Base-by-base conservation (phyloP, 352 stramenopile species). In the Plasmopara halstedii region DNA sequence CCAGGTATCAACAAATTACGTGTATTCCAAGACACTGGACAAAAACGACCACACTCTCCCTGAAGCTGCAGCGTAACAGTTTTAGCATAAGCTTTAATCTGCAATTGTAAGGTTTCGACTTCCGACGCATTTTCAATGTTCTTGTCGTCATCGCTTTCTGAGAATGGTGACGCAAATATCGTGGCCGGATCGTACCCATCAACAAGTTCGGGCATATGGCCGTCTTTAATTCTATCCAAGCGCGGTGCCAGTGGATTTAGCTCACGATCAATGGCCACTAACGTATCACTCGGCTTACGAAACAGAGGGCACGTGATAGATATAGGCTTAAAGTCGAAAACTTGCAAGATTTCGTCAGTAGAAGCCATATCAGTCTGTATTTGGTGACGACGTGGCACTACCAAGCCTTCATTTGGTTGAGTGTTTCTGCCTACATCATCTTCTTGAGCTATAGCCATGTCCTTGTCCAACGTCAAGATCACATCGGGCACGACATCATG, bases 1-100 rank as follows among this genome's bases (percentile, higher is more conserved):
- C 78, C 78, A 42, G 75, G 71, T 8, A 81, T 47, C 8, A 87
- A 47, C 1, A 64, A 8, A 0, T 49, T 40, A 38, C 67, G 70
- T 0, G 42, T 58, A 14, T 20, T 8, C 77, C 73, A 89, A n/a
- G 70, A 63, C 10, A 89, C 77, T 6, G 73, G 51, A 13, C 77
- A 89, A 38, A 77, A 89, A 7, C 61, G 73, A 3, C 50, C 70
- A 17, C 65, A 79, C 37, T 82, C 74, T 5, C 76, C 76, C 13
- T 78, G 43, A 62, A 67, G 49, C 22, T 40, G 41, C 3, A 56
- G 19, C 15, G 57, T 42, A 42, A 37, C 35, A 11, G 53, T 48
- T 52, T 50, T 10, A n/a, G 38, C 38, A 48, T 56, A 41, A 9
- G 33, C 47, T 43, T 58, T 27, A 4, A 14, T 35, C 31, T 66